Base-by-base conservation (phyloP, 2,329 filamentous ascomycete genomes). In the Calonectria hongkongensis region DNA sequence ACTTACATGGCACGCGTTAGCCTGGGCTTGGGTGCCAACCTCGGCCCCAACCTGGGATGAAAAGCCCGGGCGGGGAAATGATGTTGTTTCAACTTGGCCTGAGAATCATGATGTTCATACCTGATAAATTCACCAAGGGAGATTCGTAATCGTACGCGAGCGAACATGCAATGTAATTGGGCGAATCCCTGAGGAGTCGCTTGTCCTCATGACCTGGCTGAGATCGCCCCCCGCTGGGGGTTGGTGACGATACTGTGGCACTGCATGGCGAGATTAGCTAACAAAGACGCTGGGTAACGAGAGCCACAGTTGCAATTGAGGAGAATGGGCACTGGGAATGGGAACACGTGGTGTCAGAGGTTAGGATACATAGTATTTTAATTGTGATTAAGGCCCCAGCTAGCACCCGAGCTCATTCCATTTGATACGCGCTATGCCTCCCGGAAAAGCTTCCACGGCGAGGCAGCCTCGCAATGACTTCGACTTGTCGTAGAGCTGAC, bases 1-100 rank as follows among this genome's bases (percentile, higher is more conserved):
- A 80, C 78, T 80, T 80, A 80, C 78, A 80, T 71, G 77, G 73
- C 72, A 51, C 39, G 66, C 58, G 71, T 33, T 43, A 72, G 56
- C 10, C 41, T 45, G 39, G 58, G 39, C 41, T 43, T 63, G 39
- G 16, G n/a, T 63, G 41, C 27, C 58, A 63, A 47, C 58, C 58
- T 63, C 58, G 39, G 58, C 58, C 10, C 33, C 10, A 36, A 13
- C 7, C 33, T 36, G 33, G 33, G 33, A 63, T 36, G 36, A 30
- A 48, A 13, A 45, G 13, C 39, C 66, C 66, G 85, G 58, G 58
- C 6, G 41, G 28, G 41, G 58, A 63, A 33, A 63, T 63, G 58
- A 47, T 47, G 58, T 27, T 33, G 39, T 43, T 63, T 63, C 41
- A 39, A 47, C 39, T 12, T 63, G 58, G 58, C 27, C 27, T 86